Conservation (phyloP, 2,329 filamentous ascomycete genomes). For the Botrytis galanthina region DNA sequence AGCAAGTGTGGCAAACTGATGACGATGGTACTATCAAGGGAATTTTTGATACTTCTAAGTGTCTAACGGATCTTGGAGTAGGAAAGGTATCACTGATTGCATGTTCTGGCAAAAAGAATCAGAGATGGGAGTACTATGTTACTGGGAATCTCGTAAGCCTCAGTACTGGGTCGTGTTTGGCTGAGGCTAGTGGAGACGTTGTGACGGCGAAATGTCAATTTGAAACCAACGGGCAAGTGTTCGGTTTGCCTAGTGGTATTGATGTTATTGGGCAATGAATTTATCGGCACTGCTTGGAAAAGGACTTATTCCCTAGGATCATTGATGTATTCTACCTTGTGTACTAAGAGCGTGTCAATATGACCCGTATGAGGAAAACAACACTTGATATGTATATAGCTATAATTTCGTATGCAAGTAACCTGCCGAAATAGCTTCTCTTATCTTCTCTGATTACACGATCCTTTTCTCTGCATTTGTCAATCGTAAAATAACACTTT, state of each 20-base stretch:
- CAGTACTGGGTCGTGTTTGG: slow-evolving; percentile 41
- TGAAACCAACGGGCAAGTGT: slow-evolving; percentile 45
- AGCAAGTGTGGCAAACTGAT: slow-evolving; percentile 45
- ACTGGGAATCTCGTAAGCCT: slow-evolving; percentile 45
- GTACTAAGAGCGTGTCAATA: background rate
- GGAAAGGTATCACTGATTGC: slow-evolving; percentile 33
- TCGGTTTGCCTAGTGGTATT: slow-evolving; percentile 48
- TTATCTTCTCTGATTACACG: background rate
- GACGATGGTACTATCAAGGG: slow-evolving; percentile 41
- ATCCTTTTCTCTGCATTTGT: background rate
- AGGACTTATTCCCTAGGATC: background rate
- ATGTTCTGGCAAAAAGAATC: slow-evolving; percentile 40
- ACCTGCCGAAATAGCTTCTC: background rate
- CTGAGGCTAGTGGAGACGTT: slow-evolving; percentile 39
- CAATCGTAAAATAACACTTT: background rate
- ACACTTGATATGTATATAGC: background rate
- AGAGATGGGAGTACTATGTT: slow-evolving; percentile 46
- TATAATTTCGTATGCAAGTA: background rate
- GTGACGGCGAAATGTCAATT: slow-evolving; percentile 39
- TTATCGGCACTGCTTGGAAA: background rate
- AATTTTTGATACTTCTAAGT: slow-evolving; percentile 39
- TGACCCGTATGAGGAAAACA: background rate
- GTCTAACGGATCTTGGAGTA: slow-evolving; percentile 42
- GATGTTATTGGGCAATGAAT: slow-evolving; percentile 23
- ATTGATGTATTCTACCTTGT: too few species aligned